Percentiles rank a stretch among this genome's conserved stretches.
Evolutionary conservation across 139 green algal species (phyloP).

Genomic region (Raphidocelis subcapitata): DNA sequence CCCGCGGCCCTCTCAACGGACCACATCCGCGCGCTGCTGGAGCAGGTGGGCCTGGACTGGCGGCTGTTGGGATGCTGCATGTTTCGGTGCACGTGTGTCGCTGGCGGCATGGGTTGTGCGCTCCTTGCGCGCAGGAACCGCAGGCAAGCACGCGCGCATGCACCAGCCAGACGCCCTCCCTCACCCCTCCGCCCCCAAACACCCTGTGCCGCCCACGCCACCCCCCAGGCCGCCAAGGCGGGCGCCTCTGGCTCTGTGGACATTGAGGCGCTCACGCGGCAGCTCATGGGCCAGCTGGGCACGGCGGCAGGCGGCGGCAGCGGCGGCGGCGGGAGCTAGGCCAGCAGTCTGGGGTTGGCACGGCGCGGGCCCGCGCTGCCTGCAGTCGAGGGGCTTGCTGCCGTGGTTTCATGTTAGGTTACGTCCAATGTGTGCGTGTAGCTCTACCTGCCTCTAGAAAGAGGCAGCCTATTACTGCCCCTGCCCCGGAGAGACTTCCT

Average conservation of each 20-base stretch:
- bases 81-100: background rate
- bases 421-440: no score
- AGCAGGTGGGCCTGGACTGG: slow-evolving; percentile 1
- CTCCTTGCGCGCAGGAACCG: slow-evolving; percentile 1
- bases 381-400: no score
- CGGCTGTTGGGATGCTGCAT: background rate
- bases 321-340: no score
- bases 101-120: background rate
- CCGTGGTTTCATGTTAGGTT: no score
- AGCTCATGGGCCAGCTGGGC: slow-evolving; percentile 71
- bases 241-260: slow-evolving; percentile 45
- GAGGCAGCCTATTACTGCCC: no score
- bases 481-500: no score
- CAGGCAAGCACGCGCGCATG: background rate
- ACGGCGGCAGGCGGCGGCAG: background rate
- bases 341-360: no score
- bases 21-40: slow-evolving; percentile 10
- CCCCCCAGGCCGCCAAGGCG: slow-evolving; percentile 29
- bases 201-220: background rate
- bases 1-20: background rate
- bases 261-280: slow-evolving; percentile 61
- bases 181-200: background rate
- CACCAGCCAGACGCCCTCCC: background rate
- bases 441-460: no score
- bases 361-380: no score